Conservation (phyloP, 2,329 filamentous ascomycete genomes). For the Malbranchea zuffiana region DNA sequence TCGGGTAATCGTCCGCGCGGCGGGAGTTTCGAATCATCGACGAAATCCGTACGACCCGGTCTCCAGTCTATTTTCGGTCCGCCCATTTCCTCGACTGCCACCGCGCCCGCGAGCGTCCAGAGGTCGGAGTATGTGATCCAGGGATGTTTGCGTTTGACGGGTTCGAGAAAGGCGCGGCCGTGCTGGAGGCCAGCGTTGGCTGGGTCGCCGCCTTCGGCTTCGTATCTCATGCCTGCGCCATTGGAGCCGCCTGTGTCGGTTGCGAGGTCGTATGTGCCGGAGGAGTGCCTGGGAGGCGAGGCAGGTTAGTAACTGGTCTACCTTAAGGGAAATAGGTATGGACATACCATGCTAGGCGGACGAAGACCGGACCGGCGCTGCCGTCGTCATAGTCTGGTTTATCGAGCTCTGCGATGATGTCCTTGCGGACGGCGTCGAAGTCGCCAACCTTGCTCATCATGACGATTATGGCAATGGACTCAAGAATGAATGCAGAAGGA, state of each 20-base stretch:
- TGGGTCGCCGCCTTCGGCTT: slow-evolving; percentile 52
- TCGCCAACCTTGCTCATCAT: slow-evolving; percentile 30
- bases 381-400: slow-evolving; percentile 57
- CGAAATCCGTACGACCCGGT: slow-evolving; percentile 50
- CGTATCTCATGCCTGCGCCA: slow-evolving; percentile 56
- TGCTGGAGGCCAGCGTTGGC: slow-evolving; percentile 55
- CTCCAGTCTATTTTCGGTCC: slow-evolving; percentile 48
- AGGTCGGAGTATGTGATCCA: slow-evolving; percentile 58
- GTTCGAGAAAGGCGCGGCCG: slow-evolving; percentile 53
- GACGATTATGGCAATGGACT: slow-evolving; percentile 14
- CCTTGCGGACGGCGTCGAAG: slow-evolving; percentile 43
- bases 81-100: slow-evolving; percentile 50
- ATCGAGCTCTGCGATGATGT: slow-evolving; percentile 44
- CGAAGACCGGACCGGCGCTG: slow-evolving; percentile 52
- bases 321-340: not conserved
- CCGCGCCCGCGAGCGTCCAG: slow-evolving; percentile 52
- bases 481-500: slow-evolving; percentile 10
- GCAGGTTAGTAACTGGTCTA: not conserved
- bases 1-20: slow-evolving; percentile 49
- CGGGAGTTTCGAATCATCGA: slow-evolving; percentile 50
- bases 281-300: slow-evolving; percentile 42
- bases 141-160: slow-evolving; percentile 47
- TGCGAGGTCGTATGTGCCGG: slow-evolving; percentile 50
- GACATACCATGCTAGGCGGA: slow-evolving; percentile 50
- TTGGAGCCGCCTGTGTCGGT: slow-evolving; percentile 54